phyloP scores from a whole-genome alignment of 2,329 filamentous ascomycete species.

The Colletotrichum falcatum region DNA sequence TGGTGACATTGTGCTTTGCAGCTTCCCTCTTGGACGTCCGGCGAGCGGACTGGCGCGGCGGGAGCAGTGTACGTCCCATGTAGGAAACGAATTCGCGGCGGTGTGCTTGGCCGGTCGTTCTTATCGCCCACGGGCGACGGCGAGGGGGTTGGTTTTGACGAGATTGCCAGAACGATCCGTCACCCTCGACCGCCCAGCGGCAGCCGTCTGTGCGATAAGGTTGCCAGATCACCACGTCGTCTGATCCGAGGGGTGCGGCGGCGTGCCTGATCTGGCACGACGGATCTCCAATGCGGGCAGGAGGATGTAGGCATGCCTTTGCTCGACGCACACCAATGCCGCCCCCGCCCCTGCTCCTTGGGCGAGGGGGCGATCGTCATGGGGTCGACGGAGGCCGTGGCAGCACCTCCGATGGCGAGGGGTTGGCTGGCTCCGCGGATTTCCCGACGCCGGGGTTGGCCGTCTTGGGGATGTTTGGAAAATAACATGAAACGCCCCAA shows the following conservation, averaged over 20 bases:
- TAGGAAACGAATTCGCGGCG: constrained; percentile 24
- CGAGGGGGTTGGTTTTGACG: constrained; percentile 12
- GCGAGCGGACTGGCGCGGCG: constrained; percentile 16
- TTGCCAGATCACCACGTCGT: constrained; percentile 35
- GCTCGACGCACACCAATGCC: constrained; percentile 8
- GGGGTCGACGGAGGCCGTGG: constrained; percentile 14
- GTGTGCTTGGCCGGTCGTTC: constrained; percentile 4
- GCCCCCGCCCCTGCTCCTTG: constrained; percentile 10
- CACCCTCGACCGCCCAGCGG: constrained; percentile 3
- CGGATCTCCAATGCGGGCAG: constrained; percentile 20
- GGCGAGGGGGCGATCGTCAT: constrained; percentile 9
- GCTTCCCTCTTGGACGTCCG: constrained; percentile 7
- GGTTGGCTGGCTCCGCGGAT: constrained; percentile 13
- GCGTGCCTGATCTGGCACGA: constrained; percentile 19
- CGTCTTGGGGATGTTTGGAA: constrained; percentile 38
- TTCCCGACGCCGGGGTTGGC: constrained; percentile 16
- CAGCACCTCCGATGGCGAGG: constrained; percentile 18
- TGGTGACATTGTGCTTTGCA: constrained; percentile 29
- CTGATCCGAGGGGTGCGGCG: constrained; percentile 26
- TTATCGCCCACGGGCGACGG: constrained; percentile 12
- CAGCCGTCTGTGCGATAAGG: constrained; percentile 27
- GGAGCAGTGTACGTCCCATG: constrained; percentile 17
- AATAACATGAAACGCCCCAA: constrained; percentile 35
- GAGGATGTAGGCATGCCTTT: constrained; percentile 16
- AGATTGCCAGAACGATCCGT: constrained; percentile 18